Evolutionary conservation across 495 filamentous ascomycete genomes (phyloP).

Genomic region (Cladorrhinum samala): DNA sequence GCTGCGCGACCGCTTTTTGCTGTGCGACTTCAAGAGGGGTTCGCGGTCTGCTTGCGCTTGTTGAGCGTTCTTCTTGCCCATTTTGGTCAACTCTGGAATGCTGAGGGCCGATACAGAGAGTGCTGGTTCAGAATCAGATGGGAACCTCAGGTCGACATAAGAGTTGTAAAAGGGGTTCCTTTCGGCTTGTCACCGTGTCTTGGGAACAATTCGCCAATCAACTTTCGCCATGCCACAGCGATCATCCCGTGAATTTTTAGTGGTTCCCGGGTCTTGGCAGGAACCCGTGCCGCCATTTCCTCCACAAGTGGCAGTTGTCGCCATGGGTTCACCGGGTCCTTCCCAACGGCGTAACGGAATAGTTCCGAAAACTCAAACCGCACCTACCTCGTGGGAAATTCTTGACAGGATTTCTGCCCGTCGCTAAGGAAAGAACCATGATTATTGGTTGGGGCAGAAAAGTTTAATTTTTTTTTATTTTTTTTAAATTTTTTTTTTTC

Average conservation of each 20-base stretch:
- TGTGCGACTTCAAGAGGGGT: slow-evolving; percentile 16
- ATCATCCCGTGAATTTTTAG: not conserved
- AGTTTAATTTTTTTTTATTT: no score
- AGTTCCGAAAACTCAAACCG: not conserved
- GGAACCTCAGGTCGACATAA: not conserved
- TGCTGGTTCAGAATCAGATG: not conserved
- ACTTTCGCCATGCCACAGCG: not conserved
- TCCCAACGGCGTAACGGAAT: no score
- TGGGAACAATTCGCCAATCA: slow-evolving; percentile 1
- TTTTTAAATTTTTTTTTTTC: no score
- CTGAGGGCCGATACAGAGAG: no score
- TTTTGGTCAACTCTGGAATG: no score
- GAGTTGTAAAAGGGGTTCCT: not conserved
- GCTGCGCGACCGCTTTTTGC: slow-evolving; percentile 30
- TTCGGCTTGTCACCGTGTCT: not conserved
- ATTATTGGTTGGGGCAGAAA: no score
- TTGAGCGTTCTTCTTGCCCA: slow-evolving; percentile 17
- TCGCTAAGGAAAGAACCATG: no score
- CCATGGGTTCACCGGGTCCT: no score
- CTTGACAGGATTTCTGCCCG: no score
- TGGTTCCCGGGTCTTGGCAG: not conserved
- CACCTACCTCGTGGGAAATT: no score
- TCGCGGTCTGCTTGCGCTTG: slow-evolving; percentile 1
- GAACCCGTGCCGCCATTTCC: no score
- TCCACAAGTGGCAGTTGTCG: no score